Percentiles rank a stretch among this genome's conserved stretches.
Conservation (phyloP, 257 asterid species). For the Ophiorrhiza pumila region DNA sequence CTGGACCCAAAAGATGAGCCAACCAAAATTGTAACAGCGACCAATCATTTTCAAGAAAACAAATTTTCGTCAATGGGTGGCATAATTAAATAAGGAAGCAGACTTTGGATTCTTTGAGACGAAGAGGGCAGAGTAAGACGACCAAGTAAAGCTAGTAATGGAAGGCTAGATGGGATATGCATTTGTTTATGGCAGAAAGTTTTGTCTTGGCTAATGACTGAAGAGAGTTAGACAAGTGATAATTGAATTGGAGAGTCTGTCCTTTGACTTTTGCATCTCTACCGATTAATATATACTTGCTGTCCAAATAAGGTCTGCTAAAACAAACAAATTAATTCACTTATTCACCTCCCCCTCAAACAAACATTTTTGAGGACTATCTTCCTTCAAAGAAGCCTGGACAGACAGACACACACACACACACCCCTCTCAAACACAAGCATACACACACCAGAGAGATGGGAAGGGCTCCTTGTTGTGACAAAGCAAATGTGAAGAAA, state of each 20-base stretch:
- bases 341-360: too few relatives aligned
- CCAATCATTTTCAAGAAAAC: conserved; percentile 23
- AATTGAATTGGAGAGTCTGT: conserved; percentile 29
- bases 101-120: conserved; percentile 37
- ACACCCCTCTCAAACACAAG: not conserved
- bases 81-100: conserved; percentile 24
- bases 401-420: conserved; percentile 16
- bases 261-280: conserved; percentile 53
- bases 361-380: too few relatives aligned
- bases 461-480: conserved; percentile 96
- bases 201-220: conserved; percentile 21
- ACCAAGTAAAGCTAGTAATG: conserved; percentile 7
- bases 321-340: conserved; percentile 5
- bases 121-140: not conserved
- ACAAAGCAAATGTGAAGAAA: conserved; percentile 79
- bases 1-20: not conserved
- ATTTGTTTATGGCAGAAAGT: conserved; percentile 24
- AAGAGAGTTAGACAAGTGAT: conserved; percentile 26
- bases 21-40: conserved; percentile 8
- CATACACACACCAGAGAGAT: conserved; percentile 32
- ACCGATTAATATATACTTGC: conserved; percentile 12
- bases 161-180: not conserved
- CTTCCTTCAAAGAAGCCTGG: not conserved
- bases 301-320: conserved; percentile 36
- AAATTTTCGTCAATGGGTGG: conserved; percentile 16